Base-by-base conservation (phyloP, 805 yeast genomes). In the Torulaspora indica region DNA sequence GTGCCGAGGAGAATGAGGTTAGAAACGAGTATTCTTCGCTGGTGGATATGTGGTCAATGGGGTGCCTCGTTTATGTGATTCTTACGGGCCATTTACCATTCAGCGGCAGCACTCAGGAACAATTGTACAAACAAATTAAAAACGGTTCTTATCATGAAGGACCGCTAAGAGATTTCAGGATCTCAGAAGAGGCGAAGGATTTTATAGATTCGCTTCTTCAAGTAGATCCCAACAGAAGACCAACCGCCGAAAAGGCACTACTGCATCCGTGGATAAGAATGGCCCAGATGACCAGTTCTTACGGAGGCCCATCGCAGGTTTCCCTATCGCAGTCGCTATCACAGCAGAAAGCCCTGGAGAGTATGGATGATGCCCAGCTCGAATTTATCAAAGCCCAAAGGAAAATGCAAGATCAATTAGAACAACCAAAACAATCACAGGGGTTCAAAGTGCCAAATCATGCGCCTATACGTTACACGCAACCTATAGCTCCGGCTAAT, bases 31-130 rank as follows among this genome's bases (percentile, higher is more conserved):
- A 93, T 59, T 87, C 96, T 2, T 82, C 85, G 30, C 74, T 86
- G 46, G 98, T 93, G 12, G 99, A 93, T 63, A 87, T 93, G 76
- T 93, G 99, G 99, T 88, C 97, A 1, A 74, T 93, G 45, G 99
- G 98, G 0, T 93, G 99, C 64, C 68, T 93, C 22, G 83, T 89
- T 0, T 93, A 89, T 68, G 98, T 93, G 3, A 79, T 91, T 18
- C 65, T 93, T 42, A 91, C 98, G 0, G 91, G 93, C 0, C 96
- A 88, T 72, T 70, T 91, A 48, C 99, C 99, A 6, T 93, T 93
- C 63, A 88, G 91, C 61, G 97, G 97, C 1, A 76, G 82, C 41
- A 87, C 96, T 0, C 98, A 91, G 57, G 90, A 85, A 12, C 85
- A 85, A 48, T 69, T 93, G 56, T 86, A 86, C 65, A 75, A 75